Evolutionary conservation across 2,329 filamentous ascomycete genomes (phyloP).

Genomic region (Podosphaera xanthii): DNA sequence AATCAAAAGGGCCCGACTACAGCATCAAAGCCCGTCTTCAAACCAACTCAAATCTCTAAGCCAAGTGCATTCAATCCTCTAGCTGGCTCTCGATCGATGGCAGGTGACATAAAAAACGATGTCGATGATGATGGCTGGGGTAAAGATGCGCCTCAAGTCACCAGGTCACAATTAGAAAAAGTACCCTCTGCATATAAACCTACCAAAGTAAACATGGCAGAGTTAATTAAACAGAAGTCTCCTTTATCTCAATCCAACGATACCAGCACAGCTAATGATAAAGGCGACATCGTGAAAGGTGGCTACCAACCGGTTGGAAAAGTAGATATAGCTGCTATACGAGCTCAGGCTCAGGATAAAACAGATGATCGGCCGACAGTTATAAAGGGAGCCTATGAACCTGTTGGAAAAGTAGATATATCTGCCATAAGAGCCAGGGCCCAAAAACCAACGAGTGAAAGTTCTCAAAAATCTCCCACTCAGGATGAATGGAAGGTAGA

Average conservation of each 20-base stretch:
- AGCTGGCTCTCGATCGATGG: slow-evolving; percentile 36
- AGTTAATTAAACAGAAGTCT: slow-evolving; percentile 51
- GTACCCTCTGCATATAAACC: slow-evolving; percentile 84
- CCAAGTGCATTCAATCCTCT: slow-evolving; percentile 41
- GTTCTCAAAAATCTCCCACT: slow-evolving; percentile 20
- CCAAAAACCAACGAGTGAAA: slow-evolving; percentile 32
- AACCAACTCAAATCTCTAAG: slow-evolving; percentile 36
- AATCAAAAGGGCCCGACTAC: slow-evolving; percentile 26
- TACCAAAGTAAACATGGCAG: slow-evolving; percentile 82
- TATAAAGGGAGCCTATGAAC: slow-evolving; percentile 86
- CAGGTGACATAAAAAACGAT: slow-evolving; percentile 26
- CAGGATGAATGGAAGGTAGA: slow-evolving; percentile 21
- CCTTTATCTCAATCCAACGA: slow-evolving; percentile 35
- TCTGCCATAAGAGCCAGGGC: slow-evolving; percentile 73
- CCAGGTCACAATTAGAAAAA: slow-evolving; percentile 71
- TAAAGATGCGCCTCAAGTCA: slow-evolving; percentile 73
- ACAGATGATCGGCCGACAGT: slow-evolving; percentile 60
- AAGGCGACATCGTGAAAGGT: slow-evolving; percentile 50
- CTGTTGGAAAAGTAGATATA: slow-evolving; percentile 91
- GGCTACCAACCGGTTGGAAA: slow-evolving; percentile 88
- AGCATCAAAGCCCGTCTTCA: slow-evolving; percentile 77
- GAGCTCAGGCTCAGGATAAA: slow-evolving; percentile 44
- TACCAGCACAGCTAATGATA: slow-evolving; percentile 23
- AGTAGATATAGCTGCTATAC: slow-evolving; percentile 85
- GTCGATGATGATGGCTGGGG: slow-evolving; percentile 86